A percentile compares a stretch with the other conserved stretches of the same genome.
Evolutionary conservation across 129 eudicot genomes (phyloP).

Genomic region (Chrysanthemum makinoi): DNA sequence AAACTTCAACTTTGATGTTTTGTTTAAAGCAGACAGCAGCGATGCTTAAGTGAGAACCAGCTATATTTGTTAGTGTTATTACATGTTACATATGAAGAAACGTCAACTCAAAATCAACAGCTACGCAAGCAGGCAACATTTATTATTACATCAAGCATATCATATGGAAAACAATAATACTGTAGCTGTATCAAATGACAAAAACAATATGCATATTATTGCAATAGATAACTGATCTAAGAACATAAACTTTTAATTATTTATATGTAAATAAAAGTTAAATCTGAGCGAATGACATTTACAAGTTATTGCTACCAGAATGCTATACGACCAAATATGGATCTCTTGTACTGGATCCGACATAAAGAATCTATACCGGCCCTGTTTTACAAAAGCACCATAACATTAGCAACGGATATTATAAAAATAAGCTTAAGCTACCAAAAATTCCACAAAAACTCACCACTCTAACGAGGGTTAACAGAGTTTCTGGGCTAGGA

Average conservation of each 20-base stretch:
- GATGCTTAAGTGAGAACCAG: too few species aligned
- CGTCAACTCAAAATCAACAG: too few species aligned
- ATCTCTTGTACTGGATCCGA: not conserved
- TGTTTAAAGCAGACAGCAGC: too few species aligned
- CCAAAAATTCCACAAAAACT: not conserved
- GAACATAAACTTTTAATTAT: not conserved
- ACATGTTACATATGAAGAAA: too few species aligned
- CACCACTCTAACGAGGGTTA: conserved; percentile 15
- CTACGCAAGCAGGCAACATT: too few species aligned
- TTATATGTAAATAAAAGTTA: conserved; percentile 10
- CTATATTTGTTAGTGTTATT: too few species aligned
- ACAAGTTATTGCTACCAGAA: conserved; percentile 25
- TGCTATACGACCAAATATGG: conserved; percentile 7
- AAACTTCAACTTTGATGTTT: not conserved
- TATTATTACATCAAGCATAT: not conserved
- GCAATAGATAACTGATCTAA: not conserved
- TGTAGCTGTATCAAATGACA: not conserved
- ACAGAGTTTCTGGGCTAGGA: conserved; percentile 12
- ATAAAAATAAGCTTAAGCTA: not conserved
- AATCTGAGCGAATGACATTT: conserved; percentile 12
- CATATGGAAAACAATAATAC: not conserved
- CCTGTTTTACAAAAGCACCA: conserved; percentile 24
- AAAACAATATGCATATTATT: not conserved
- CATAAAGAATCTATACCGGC: conserved; percentile 21
- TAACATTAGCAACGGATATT: conserved; percentile 1